These are phyloP conservation scores for Fragaria nilgerrensis DNA, from an alignment of 306 rosid species.

Conservation along the genomic window DNA sequence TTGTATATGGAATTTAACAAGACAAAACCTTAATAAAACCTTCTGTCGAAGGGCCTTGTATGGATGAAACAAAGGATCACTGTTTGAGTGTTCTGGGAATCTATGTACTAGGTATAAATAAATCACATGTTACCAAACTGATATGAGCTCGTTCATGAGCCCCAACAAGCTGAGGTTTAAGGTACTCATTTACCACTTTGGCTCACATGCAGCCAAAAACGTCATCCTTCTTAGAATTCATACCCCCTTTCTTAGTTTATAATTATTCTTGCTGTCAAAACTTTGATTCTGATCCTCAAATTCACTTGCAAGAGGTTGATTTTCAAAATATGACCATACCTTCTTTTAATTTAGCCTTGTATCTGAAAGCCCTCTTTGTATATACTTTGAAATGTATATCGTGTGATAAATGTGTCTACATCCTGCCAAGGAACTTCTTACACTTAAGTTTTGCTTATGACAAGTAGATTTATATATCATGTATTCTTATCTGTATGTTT, in stretches of 20 bases:
- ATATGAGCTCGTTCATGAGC: not conserved
- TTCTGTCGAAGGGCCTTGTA: not conserved
- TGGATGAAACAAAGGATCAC: not conserved
- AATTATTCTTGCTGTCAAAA: not conserved
- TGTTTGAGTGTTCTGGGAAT: not conserved
- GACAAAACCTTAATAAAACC: not conserved
- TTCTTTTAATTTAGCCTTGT: not conserved
- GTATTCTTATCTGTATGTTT: not conserved
- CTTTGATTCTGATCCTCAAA: not conserved
- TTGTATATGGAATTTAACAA: conserved; percentile 1
- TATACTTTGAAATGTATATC: not conserved
- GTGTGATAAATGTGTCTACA: not conserved
- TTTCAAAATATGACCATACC: not conserved
- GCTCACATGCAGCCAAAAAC: not conserved
- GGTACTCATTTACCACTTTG: not conserved
- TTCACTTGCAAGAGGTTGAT: not conserved
- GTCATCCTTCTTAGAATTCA: not conserved
- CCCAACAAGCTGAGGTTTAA: not conserved
- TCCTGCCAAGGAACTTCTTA: not conserved
- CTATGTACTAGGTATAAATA: not conserved
- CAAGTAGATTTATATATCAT: not conserved
- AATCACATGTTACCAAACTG: not conserved
- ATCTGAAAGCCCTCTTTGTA: not conserved
- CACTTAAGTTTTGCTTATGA: not conserved
- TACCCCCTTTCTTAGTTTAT: not conserved